Base-by-base conservation (phyloP, 129 eudicot genomes). In the Pseudognaphalium luteoalbum region DNA sequence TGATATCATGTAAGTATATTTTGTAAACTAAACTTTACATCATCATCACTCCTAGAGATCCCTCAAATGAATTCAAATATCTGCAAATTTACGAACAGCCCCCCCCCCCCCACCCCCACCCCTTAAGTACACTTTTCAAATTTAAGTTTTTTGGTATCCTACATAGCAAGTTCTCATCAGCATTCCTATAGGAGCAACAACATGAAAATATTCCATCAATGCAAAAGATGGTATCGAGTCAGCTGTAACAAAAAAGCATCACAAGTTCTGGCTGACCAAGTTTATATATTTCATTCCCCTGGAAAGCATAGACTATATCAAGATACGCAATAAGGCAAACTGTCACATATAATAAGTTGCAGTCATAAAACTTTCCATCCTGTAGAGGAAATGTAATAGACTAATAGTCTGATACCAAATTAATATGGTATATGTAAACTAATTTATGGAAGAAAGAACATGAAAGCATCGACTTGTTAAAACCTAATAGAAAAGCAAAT, bases 231-330 rank as follows among this genome's bases (percentile, higher is more conserved):
- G 17, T 9, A 72, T 33, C 65, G 10, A 56, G 28, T 19, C 29
- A 59, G 37, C 66, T 11, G 20, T 37, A 21, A 61, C 59, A 34
- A 57, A n/a, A 69, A 37, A 34, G 15, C 51, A 41, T 19, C 34
- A 21, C 56, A 76, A 32, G 41, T 76, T 37, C 58, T 25, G 73
- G 73, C 66, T 54, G 34, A 16, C 76, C 33, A 78, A 60, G 56
- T 78, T 41, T 29, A 78, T 42, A 28, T 17, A 68, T 56, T 30
- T 12, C 32, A 20, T 25, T 60, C 64, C 39, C 32, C 22, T 68
- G 29, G 61, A 44, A n/a, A 54, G 54, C 42, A 25, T 37, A 77
- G n/a, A 54, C 74, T 68, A 30, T 11, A 6, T 60, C n/a, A 22
- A 58, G 11, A 6, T 60, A 5, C 22, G 7, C 35, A 11, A 25